Base-by-base conservation (phyloP, 176 grass and related monocot genomes). In the Ananas comosus region DNA sequence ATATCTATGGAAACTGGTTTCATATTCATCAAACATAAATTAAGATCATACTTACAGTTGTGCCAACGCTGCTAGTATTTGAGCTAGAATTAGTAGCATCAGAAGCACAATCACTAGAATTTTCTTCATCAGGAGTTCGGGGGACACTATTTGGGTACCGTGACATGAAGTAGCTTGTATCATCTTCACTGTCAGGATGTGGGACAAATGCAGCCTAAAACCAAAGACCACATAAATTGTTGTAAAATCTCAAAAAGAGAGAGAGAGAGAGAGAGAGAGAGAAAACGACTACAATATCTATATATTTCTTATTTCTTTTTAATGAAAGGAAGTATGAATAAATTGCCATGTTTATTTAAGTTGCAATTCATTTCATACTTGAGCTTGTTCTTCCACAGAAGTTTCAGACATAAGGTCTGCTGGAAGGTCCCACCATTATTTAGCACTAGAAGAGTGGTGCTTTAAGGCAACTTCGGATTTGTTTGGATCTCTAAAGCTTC, bases 141-240 rank as follows among this genome's bases (percentile, higher is more conserved):
- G 48, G 58, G 13, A 65, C 57, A 69, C 33, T 69, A 64, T 63
- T 56, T 48, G 67, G 47, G 66, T 77, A 69, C 4, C 74, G 53
- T 27, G 56, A 76, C 58, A 83, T 49, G 50, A 83, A 83, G 65
- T 83, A 83, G 29, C 80, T 77, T 18, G 80, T 83, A 49, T 83
- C 80, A 49, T 83, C 80, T 72, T 49, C 51, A 59, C 61, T 72
- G 22, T 83, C 74, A 50, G 80, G 80, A 23, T 66, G 66, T 53
- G 74, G 80, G 24, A 83, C 57, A 65, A 83, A 83, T 76, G 73
- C 80, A 17, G 80, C 74, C 80, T 83, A n/a, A 19, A 72, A 68
- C 11, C 1, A 18, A 71, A 61, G 56, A 61, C 9, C 17, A 10
- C 10, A 19, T 21, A 18, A 61, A 61, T 7, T 61, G 9, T 61